phyloP scores from a whole-genome alignment of 345 rosid species.

The Eutrema heterophyllum region DNA sequence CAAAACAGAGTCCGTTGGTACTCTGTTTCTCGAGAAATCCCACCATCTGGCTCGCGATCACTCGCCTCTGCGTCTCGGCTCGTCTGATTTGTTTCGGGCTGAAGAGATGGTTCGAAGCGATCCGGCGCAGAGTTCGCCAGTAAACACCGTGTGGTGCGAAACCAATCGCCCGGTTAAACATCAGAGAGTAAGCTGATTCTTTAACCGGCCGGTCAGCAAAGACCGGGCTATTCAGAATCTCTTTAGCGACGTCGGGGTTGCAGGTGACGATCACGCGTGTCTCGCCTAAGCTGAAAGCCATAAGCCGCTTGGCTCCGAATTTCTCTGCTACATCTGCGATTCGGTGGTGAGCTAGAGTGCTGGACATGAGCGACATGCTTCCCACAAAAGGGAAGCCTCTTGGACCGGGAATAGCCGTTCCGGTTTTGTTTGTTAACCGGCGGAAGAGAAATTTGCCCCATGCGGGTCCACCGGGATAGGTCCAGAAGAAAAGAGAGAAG shows the following conservation, averaged over 20 bases:
- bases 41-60: conserved; percentile 51
- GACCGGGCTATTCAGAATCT: conserved; percentile 56
- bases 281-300: conserved; percentile 70
- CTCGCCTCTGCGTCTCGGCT: conserved; percentile 40
- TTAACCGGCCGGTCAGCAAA: conserved; percentile 76
- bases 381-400: conserved; percentile 63
- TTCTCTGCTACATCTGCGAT: conserved; percentile 42
- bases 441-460: conserved; percentile 49
- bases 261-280: conserved; percentile 66
- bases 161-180: conserved; percentile 78
- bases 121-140: conserved; percentile 67
- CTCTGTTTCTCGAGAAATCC: conserved; percentile 22
- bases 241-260: conserved; percentile 61
- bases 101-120: conserved; percentile 60
- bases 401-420: conserved; percentile 59
- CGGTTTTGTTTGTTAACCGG: conserved; percentile 19
- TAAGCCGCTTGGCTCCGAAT: conserved; percentile 48
- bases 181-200: conserved; percentile 62
- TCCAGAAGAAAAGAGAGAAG: conserved; percentile 48
- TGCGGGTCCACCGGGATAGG: conserved; percentile 67
- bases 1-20: conserved; percentile 26
- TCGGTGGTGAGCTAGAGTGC: conserved; percentile 51
- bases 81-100: conserved; percentile 54
- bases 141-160: conserved; percentile 73
- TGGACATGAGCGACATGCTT: conserved; percentile 59